phyloP scores from a whole-genome alignment of 106 monocot species.

The Triglochin maritima region DNA sequence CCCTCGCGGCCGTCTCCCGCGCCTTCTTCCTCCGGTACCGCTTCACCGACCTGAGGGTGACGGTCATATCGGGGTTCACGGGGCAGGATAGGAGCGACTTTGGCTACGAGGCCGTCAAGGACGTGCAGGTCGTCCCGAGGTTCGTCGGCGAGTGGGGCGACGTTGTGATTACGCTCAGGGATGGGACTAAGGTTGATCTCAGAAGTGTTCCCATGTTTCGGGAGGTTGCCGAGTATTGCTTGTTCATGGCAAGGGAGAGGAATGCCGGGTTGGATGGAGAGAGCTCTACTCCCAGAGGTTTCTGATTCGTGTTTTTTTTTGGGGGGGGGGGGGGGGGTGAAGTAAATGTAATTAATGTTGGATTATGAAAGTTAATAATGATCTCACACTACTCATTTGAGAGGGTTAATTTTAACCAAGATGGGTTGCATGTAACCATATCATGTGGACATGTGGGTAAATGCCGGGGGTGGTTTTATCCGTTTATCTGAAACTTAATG shows the following conservation, averaged over 20 bases:
- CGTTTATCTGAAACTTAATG: too few relatives aligned
- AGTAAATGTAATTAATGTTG: background rate
- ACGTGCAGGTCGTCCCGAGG: slow-evolving; percentile 60
- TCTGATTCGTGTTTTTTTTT: slow-evolving; percentile 9
- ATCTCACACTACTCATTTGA: too few relatives aligned
- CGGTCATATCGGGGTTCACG: slow-evolving; percentile 57
- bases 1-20: slow-evolving; percentile 57
- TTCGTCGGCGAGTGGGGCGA: slow-evolving; percentile 78
- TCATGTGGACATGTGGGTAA: too few relatives aligned
- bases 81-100: slow-evolving; percentile 69
- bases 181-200: slow-evolving; percentile 66
- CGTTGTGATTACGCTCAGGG: slow-evolving; percentile 63
- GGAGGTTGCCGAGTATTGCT: slow-evolving; percentile 60
- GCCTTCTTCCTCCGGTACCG: slow-evolving; percentile 73
- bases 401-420: too few relatives aligned
- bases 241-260: slow-evolving; percentile 28
- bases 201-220: slow-evolving; percentile 71
- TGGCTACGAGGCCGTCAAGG: slow-evolving; percentile 33
- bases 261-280: slow-evolving; percentile 2
- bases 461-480: too few relatives aligned
- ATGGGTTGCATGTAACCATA: too few relatives aligned
- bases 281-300: slow-evolving; percentile 22
- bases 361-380: background rate
- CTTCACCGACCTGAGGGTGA: slow-evolving; percentile 54
- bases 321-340: background rate